These are phyloP conservation scores for Rhizophora apiculata DNA, from an alignment of 345 rosid genomes.

Conservation along the genomic window DNA sequence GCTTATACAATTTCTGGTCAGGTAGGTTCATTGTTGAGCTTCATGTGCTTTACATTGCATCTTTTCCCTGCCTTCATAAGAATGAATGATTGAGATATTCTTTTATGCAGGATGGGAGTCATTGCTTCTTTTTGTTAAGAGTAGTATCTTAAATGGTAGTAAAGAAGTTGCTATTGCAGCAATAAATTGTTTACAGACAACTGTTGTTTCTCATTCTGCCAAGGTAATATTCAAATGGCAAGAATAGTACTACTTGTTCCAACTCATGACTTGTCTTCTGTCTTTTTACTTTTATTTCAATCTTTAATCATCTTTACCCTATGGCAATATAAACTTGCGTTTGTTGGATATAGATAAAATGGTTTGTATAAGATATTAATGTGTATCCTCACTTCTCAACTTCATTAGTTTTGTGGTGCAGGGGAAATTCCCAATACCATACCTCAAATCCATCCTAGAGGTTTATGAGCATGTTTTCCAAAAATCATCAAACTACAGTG, in stretches of 20 bases:
- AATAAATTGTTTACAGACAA: slow-evolving; percentile 78
- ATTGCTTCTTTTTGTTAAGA: slow-evolving; percentile 64
- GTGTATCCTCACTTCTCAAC: slow-evolving; percentile 3
- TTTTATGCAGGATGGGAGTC: slow-evolving; percentile 83
- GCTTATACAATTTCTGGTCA: slow-evolving; percentile 78
- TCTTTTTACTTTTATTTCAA: neutral
- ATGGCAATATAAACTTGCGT: neutral
- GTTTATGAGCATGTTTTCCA: slow-evolving; percentile 79
- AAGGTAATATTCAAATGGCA: slow-evolving; percentile 49
- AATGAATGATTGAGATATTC: neutral
- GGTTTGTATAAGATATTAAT: neutral
- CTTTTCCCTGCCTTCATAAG: neutral
- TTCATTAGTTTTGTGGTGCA: slow-evolving; percentile 26
- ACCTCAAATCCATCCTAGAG: slow-evolving; percentile 74
- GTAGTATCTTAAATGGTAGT: slow-evolving; percentile 79
- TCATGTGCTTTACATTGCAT: slow-evolving; percentile 1
- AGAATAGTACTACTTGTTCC: neutral
- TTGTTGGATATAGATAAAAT: neutral
- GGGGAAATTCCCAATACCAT: slow-evolving; percentile 74
- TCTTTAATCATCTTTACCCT: neutral
- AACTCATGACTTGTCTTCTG: no score
- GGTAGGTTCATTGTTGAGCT: slow-evolving; percentile 40
- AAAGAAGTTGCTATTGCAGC: slow-evolving; percentile 96
- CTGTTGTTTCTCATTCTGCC: slow-evolving; percentile 67
- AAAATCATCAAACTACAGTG: slow-evolving; percentile 56